phyloP scores from a whole-genome alignment of 2,329 filamentous ascomycete species.

The Decorospora gaudefroyi region DNA sequence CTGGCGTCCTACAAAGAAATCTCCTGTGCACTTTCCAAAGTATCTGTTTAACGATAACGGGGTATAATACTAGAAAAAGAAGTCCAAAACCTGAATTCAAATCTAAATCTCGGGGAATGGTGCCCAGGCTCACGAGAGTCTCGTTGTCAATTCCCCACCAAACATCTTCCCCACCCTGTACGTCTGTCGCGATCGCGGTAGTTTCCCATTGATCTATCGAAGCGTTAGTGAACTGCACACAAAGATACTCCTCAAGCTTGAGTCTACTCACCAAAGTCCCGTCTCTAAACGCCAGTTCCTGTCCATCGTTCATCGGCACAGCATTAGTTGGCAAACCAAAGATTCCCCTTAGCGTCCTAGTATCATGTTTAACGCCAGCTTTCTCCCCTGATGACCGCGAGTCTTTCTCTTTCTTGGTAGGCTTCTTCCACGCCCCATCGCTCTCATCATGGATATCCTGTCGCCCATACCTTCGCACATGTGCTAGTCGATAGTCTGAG shows the following conservation, averaged over 20 bases:
- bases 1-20: no score
- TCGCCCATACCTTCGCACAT: conserved; percentile 16
- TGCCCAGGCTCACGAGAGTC: not conserved
- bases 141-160: conserved; percentile 21
- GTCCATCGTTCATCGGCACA: conserved; percentile 34
- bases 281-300: conserved; percentile 38
- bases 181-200: conserved; percentile 27
- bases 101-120: not conserved
- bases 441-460: conserved; percentile 27
- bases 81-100: not conserved
- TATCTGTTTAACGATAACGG: no score
- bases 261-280: conserved; percentile 25
- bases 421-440: conserved; percentile 17
- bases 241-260: not conserved
- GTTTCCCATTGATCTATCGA: conserved; percentile 26
- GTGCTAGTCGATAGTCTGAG: conserved; percentile 21
- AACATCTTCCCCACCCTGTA: conserved; percentile 32
- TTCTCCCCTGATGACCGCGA: not conserved
- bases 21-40: no score
- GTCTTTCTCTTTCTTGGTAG: not conserved
- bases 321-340: conserved; percentile 31
- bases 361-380: no score
- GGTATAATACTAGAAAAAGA: not conserved
- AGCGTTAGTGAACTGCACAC: conserved; percentile 4
- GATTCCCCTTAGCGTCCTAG: conserved; percentile 17